Conservation (phyloP, 2,329 filamentous ascomycete species). For the Cercospora beticola region DNA sequence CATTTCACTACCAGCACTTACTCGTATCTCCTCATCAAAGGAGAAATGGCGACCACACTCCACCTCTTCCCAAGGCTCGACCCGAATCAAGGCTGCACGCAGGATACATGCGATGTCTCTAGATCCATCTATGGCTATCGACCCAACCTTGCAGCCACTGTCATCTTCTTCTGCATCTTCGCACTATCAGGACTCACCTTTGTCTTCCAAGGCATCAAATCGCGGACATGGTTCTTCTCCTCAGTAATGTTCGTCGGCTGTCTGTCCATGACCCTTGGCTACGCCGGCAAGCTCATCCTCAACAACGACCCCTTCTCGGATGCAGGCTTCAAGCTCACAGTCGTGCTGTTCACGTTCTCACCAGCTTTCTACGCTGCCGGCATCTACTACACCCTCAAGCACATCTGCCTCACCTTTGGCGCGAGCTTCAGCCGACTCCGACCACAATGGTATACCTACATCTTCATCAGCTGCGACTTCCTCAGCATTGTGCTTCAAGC, state of each 20-base stretch:
- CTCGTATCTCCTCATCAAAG: neutral
- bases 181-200: slow-evolving; percentile 36
- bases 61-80: slow-evolving; percentile 27
- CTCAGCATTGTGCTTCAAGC: slow-evolving; percentile 60
- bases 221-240: slow-evolving; percentile 44
- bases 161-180: slow-evolving; percentile 43
- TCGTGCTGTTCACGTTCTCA: slow-evolving; percentile 46
- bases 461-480: slow-evolving; percentile 62
- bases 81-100: slow-evolving; percentile 33
- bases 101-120: slow-evolving; percentile 28
- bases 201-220: slow-evolving; percentile 36
- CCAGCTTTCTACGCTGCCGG: slow-evolving; percentile 49
- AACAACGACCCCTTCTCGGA: slow-evolving; percentile 46
- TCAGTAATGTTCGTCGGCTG: slow-evolving; percentile 45
- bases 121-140: slow-evolving; percentile 38
- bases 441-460: slow-evolving; percentile 47
- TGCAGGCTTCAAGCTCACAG: slow-evolving; percentile 45
- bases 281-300: slow-evolving; percentile 45
- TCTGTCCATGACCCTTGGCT: slow-evolving; percentile 46
- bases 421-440: slow-evolving; percentile 30
- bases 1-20: neutral
- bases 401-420: slow-evolving; percentile 46
- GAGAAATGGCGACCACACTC: slow-evolving; percentile 10
- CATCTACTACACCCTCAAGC: slow-evolving; percentile 45
- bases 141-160: slow-evolving; percentile 41